These are phyloP conservation scores for Prunus mongolica DNA, from an alignment of 306 rosid species.

Conservation along the genomic window DNA sequence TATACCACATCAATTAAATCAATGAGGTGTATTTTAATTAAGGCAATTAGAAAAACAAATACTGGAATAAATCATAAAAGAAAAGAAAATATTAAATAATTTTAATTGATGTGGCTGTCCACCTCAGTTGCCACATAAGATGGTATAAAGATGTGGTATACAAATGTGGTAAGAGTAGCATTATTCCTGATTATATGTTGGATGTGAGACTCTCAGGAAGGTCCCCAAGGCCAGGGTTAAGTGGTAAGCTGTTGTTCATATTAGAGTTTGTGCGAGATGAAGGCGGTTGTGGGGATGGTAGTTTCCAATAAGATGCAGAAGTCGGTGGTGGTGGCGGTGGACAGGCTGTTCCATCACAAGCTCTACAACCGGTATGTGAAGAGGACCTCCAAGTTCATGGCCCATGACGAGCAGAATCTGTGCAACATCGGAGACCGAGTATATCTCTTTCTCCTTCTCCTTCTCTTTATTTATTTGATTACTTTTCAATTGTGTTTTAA, in stretches of 20 bases:
- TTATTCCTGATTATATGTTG: neutral
- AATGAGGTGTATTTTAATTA: too few species aligned
- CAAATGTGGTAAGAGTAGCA: too few species aligned
- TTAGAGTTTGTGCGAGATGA: constrained; percentile 41
- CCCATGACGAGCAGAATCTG: constrained; percentile 63
- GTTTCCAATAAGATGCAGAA: constrained; percentile 98
- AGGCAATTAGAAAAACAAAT: too few species aligned
- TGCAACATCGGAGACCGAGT: constrained; percentile 86
- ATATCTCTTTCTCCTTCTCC: neutral
- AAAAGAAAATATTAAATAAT: too few species aligned
- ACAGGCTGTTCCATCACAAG: constrained; percentile 65
- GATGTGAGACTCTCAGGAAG: neutral
- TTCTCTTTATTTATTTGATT: neutral
- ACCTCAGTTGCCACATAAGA: too few species aligned
- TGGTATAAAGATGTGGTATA: too few species aligned
- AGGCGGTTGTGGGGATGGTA: constrained; percentile 83
- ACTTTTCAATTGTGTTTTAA: neutral
- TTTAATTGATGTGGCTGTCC: too few species aligned
- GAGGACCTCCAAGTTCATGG: constrained; percentile 95
- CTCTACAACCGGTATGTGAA: constrained; percentile 72
- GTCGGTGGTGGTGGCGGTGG: constrained; percentile 91
- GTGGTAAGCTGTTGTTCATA: neutral
- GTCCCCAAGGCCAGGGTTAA: neutral
- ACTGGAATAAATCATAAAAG: too few species aligned
- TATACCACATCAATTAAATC: too few species aligned